Conservation (phyloP, 805 yeast species). For the Wickerhamiella dianesei region DNA sequence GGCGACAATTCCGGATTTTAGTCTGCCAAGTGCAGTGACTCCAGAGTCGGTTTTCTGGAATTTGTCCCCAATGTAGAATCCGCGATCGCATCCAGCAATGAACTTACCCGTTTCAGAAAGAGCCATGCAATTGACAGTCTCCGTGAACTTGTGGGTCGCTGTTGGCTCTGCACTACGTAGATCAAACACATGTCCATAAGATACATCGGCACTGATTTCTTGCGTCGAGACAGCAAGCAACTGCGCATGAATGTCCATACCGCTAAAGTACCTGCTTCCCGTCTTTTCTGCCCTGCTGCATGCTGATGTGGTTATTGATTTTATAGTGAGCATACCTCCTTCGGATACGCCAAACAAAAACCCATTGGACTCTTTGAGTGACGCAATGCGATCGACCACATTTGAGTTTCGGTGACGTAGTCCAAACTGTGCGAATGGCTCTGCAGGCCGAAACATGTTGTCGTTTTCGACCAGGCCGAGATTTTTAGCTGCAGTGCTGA, state of each 20-base stretch:
- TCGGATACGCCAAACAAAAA: neutral
- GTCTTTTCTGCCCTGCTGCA: neutral
- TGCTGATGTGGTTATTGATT: neutral
- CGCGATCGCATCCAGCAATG: neutral
- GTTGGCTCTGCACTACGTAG: neutral
- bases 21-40: neutral
- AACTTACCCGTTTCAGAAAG: neutral
- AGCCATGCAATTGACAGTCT: neutral
- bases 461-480: neutral
- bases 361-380: neutral
- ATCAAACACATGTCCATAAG: neutral
- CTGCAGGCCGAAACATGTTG: neutral
- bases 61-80: neutral
- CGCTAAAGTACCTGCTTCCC: neutral
- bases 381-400: neutral
- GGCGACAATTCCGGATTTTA: neutral
- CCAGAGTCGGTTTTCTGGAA: neutral
- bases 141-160: neutral
- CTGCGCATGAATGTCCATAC: neutral
- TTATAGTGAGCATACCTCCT: neutral
- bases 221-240: neutral
- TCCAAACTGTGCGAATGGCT: neutral
- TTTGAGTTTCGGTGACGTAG: neutral
- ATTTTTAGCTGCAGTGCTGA: neutral
- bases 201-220: neutral